Conservation (phyloP, 2,329 filamentous ascomycete genomes). For the Aspergillus felis region DNA sequence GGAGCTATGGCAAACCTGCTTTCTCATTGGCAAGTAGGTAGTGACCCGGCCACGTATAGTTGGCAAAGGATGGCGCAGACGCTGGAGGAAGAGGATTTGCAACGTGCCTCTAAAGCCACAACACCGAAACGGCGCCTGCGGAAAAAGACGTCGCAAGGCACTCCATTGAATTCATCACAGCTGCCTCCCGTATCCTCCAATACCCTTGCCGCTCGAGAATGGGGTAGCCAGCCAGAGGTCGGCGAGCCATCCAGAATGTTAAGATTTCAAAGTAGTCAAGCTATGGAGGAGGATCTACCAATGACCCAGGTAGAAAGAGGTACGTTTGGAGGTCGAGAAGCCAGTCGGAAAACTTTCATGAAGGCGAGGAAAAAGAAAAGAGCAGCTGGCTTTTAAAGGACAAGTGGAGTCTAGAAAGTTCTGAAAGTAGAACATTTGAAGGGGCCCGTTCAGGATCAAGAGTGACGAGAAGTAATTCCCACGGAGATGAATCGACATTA, state of each 20-base stretch:
- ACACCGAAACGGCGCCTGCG: constrained; percentile 22
- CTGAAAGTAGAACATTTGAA: too few relatives aligned
- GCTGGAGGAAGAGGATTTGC: constrained; percentile 19
- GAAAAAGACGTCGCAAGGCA: constrained; percentile 23
- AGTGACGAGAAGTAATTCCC: not conserved
- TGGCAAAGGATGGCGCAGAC: constrained; percentile 26
- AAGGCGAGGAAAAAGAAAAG: constrained; percentile 39
- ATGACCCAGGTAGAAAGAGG: constrained; percentile 43
- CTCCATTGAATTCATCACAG: constrained; percentile 10
- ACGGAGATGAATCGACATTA: not conserved
- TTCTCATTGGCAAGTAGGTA: constrained; percentile 34
- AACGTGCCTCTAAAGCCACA: constrained; percentile 7
- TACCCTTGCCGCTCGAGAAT: constrained; percentile 21
- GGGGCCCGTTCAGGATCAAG: too few relatives aligned
- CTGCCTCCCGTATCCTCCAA: constrained; percentile 22
- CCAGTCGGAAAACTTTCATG: constrained; percentile 20
- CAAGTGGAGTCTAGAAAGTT: not conserved
- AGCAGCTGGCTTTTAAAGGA: constrained; percentile 37
- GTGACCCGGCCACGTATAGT: constrained; percentile 30
- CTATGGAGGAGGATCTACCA: constrained; percentile 27
- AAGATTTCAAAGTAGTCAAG: constrained; percentile 32
- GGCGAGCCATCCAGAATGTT: constrained; percentile 10
- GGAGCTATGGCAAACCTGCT: constrained; percentile 27
- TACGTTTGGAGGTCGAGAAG: constrained; percentile 34
- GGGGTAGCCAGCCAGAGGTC: constrained; percentile 33